A percentile compares a stretch with the other conserved stretches of the same genome.
phyloP scores from a whole-genome alignment of 768 basidiomycete species.

The Leccinum disarticulatum region DNA sequence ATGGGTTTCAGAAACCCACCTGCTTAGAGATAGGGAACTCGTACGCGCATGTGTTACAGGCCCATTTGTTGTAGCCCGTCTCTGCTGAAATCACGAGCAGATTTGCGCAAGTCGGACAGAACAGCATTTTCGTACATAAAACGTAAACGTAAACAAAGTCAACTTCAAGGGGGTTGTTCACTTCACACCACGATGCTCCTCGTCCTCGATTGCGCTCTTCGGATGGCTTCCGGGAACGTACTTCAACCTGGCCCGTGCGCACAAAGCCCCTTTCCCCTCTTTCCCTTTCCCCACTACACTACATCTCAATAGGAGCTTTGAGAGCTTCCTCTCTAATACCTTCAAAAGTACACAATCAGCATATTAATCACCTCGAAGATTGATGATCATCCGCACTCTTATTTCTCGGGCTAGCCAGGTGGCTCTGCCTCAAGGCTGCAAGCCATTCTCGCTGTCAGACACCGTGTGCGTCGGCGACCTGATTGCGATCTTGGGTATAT shows the following conservation, averaged over 20 bases:
- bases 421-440: slow-evolving; percentile 7
- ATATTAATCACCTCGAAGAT: background rate
- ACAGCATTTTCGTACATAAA: slow-evolving; percentile 58
- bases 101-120: slow-evolving; percentile 95
- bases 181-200: too few species aligned
- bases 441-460: slow-evolving; percentile 6
- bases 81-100: slow-evolving; percentile 75
- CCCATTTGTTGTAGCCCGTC: slow-evolving; percentile 87
- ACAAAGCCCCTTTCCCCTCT: background rate
- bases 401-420: background rate
- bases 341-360: background rate
- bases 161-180: too few species aligned
- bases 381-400: slow-evolving; percentile 2
- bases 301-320: background rate
- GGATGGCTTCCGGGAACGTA: too few species aligned
- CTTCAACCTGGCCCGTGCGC: too few species aligned
- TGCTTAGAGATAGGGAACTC: slow-evolving; percentile 56
- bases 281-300: background rate
- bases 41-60: slow-evolving; percentile 92
- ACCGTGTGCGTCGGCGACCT: slow-evolving; percentile 26
- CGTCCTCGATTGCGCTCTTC: background rate
- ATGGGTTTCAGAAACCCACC: slow-evolving; percentile 2
- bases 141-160: background rate
- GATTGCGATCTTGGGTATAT: slow-evolving; percentile 24
- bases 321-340: background rate